phyloP scores from a whole-genome alignment of 2,329 filamentous ascomycete genomes.

The Penicillium digitatum region DNA sequence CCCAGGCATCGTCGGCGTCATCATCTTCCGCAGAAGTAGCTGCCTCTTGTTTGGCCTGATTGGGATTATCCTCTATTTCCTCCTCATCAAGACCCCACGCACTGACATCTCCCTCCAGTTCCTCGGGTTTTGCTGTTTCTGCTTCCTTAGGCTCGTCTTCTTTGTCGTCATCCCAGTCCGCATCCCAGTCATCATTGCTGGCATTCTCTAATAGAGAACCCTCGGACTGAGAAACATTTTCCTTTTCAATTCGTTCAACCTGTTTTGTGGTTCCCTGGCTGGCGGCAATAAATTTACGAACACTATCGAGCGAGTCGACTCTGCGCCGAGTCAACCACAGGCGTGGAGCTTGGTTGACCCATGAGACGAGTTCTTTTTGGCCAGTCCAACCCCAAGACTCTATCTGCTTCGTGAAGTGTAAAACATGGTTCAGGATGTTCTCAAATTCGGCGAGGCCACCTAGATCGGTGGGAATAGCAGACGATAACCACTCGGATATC shows the following conservation, averaged over 20 bases:
- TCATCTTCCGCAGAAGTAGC: slow-evolving; percentile 29
- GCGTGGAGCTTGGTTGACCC: slow-evolving; percentile 73
- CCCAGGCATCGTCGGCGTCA: slow-evolving; percentile 66
- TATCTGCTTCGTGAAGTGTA: slow-evolving; percentile 61
- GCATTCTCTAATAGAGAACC: slow-evolving; percentile 59
- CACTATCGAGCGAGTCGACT: slow-evolving; percentile 70
- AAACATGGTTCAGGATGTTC: slow-evolving; percentile 60
- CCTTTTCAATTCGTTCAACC: slow-evolving; percentile 81
- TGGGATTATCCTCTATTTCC: slow-evolving; percentile 31
- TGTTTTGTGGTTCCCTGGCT: slow-evolving; percentile 64
- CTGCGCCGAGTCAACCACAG: slow-evolving; percentile 83
- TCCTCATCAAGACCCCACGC: slow-evolving; percentile 52
- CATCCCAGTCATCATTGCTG: slow-evolving; percentile 64
- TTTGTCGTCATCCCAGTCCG: slow-evolving; percentile 72
- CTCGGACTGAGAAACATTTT: slow-evolving; percentile 68
- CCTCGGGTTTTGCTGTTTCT: slow-evolving; percentile 17
- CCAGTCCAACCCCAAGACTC: slow-evolving; percentile 60
- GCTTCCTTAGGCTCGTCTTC: slow-evolving; percentile 32
- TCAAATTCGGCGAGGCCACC: slow-evolving; percentile 69
- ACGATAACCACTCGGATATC: slow-evolving; percentile 69
- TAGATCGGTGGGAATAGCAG: slow-evolving; percentile 70
- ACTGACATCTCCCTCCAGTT: slow-evolving; percentile 46
- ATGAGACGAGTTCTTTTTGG: slow-evolving; percentile 63
- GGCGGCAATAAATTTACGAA: slow-evolving; percentile 64
- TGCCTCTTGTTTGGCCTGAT: slow-evolving; percentile 18